Evolutionary conservation across 345 rosid species (phyloP), one percentile per base, ranked within the genome.

Genomic region (Kandelia obovata): DNA sequence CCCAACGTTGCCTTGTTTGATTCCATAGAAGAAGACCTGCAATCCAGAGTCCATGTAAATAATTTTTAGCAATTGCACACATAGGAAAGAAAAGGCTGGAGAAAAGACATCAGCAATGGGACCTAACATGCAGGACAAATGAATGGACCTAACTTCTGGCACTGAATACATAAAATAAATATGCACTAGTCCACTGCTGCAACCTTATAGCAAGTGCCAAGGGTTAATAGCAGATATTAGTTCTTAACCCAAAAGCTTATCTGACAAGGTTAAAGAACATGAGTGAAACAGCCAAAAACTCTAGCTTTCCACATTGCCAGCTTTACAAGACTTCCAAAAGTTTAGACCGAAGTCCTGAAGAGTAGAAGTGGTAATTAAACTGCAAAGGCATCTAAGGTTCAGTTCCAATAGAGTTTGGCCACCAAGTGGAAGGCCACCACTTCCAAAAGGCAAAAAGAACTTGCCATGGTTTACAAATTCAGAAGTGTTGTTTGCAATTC

Each of bases 401-500:
- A 25, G 67, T 49, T 49, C 57, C 32, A 27, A 27, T 7, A 17
- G 31, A 37, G 62, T 31, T 11, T 5, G 15, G 5, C 51, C 21
- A 23, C 6, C 25, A 25, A 13, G 20, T 66, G 15, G 31, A 34
- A 30, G 7, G 46, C 49, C 13, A n/a, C 53, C n/a, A 61, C 46
- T 25, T 57, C 61, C 28, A 67, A 56, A 21, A 20, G 61, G 63
- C 27, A 51, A 74, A 21, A 35, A 77, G 59, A 71, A 78, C 74
- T 74, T 84, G 75, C 97, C 94, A 66, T 91, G 94, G 71, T 88
- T 91, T 61, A 87, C 89, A 75, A 64, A 91, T 77, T 90, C 94
- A 47, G 83, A 55, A 62, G 83, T 79, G 32, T 81, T 61, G 72
- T 58, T 82, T 25, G 72, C 55, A 62, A 76, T 78, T 58, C 86